Evolutionary conservation across 768 basidiomycete species (phyloP), one percentile per base, ranked within the genome.

Genomic region (Kwoniella sp.): DNA sequence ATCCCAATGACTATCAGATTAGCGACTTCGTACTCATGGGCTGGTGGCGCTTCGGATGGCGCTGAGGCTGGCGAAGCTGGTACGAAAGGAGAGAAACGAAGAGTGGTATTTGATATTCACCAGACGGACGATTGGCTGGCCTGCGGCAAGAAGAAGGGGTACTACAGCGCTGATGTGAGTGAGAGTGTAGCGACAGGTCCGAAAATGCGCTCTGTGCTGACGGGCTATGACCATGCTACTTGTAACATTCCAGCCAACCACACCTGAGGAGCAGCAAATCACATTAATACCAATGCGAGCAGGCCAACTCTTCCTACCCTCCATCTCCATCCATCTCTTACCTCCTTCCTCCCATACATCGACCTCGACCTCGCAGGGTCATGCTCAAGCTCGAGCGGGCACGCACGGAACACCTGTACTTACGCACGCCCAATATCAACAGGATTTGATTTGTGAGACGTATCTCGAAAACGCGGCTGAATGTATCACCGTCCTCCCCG

Each of bases 401-500:
- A 54, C 7, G 7, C 5, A 27, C 15, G 25, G 26, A 12, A 52
- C 24, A 13, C 51, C 25, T 2, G 51, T 26, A 13, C 51, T n/a
- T 84, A 0, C 77, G 88, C 19, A 89, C 88, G 0, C 87, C 83
- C 61, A 85, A 84, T 13, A 55, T 22, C 40, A 44, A 19, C 30
- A 50, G 9, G 57, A 65, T 10, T 47, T 73, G 47, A 46, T 79
- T 7, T 79, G 77, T 62, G 92, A 96, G 77, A 88, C 90, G 0
- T 88, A 91, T 73, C 91, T 96, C 68, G 82, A 86, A 46, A 89
- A 94, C 70, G 90, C 92, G 0, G 94, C 91, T 12, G 86, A 92
- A 70, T 87, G 84, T 63, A 83, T 94, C 9, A 80, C 90, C 52
- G 86, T 98, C 6, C 83, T 93, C 22, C 94, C 94, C 0, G 84